Percentiles rank a stretch among this genome's conserved stretches.
Conservation (phyloP, 257 asterid species). For the Plantago elongata region DNA sequence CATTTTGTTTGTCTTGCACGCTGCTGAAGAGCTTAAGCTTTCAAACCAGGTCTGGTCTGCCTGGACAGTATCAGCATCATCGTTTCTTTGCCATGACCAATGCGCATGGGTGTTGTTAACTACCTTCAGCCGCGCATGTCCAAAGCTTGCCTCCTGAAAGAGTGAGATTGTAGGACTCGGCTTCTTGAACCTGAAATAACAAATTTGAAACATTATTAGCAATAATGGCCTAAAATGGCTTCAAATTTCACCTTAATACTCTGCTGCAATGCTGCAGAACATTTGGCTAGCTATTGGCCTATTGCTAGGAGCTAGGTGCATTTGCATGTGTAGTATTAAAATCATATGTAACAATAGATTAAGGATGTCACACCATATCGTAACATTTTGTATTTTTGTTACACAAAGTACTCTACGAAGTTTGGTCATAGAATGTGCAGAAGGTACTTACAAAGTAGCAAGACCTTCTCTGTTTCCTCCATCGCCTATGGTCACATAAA, state of each 20-base stretch:
- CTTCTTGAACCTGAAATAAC: slow-evolving; percentile 35
- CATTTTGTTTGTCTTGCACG: slow-evolving; percentile 10
- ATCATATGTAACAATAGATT: too few species aligned
- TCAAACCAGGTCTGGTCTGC: slow-evolving; percentile 63
- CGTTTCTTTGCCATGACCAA: slow-evolving; percentile 87
- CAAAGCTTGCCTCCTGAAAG: slow-evolving; percentile 71
- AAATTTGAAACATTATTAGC: neutral
- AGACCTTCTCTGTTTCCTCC: slow-evolving; percentile 95
- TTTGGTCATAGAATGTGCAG: too few species aligned
- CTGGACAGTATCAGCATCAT: slow-evolving; percentile 26
- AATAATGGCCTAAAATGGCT: too few species aligned
- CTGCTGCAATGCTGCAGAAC: too few species aligned
- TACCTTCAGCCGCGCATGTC: slow-evolving; percentile 69
- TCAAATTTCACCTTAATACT: too few species aligned
- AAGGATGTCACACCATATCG: too few species aligned
- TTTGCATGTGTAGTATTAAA: too few species aligned
- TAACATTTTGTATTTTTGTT: too few species aligned
- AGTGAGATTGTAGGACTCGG: slow-evolving; percentile 58
- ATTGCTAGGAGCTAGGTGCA: too few species aligned
- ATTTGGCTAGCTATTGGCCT: too few species aligned
- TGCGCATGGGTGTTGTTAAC: slow-evolving; percentile 56
- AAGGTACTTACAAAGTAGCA: slow-evolving; percentile 36
- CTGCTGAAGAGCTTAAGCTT: slow-evolving; percentile 37
- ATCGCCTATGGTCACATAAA: slow-evolving; percentile 63
- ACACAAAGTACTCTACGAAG: too few species aligned